Evolutionary conservation across 2,329 filamentous ascomycete species (phyloP).

Genomic region (Tolypocladium tundrense): DNA sequence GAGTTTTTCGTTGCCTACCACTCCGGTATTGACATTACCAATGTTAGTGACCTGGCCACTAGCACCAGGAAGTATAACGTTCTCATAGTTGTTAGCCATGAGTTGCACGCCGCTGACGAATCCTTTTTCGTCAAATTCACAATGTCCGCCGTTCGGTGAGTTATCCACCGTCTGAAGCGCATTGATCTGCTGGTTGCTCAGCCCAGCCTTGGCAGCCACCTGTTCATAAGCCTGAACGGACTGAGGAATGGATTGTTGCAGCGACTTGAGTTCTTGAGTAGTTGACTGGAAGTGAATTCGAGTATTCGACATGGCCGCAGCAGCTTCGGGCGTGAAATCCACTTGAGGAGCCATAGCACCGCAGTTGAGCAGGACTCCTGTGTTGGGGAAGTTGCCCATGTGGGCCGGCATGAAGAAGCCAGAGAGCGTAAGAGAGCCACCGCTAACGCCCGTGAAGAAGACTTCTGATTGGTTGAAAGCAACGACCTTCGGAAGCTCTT

Average conservation of each 20-base stretch:
- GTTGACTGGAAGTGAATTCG: constrained; percentile 48
- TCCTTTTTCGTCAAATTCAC: constrained; percentile 43
- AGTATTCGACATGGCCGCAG: constrained; percentile 31
- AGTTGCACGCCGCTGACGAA: constrained; percentile 48
- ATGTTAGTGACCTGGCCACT: constrained; percentile 39
- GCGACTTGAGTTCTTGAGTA: constrained; percentile 34
- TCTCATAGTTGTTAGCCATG: constrained; percentile 41
- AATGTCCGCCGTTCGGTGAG: constrained; percentile 44
- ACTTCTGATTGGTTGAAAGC: constrained; percentile 42
- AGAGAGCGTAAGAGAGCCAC: constrained; percentile 40
- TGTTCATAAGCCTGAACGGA: constrained; percentile 41
- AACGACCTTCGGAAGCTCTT: constrained; percentile 39
- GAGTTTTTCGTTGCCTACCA: constrained; percentile 5
- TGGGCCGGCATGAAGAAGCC: constrained; percentile 50
- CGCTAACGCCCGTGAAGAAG: constrained; percentile 48
- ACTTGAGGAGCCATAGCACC: constrained; percentile 45
- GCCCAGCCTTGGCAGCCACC: constrained; percentile 30
- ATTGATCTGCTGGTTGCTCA: constrained; percentile 33
- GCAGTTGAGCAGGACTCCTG: constrained; percentile 45
- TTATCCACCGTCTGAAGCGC: constrained; percentile 47
- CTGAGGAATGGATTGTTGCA: constrained; percentile 40
- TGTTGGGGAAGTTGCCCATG: constrained; percentile 37
- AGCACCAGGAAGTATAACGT: constrained; percentile 39
- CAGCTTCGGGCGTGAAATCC: constrained; percentile 28
- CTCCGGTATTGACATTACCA: constrained; percentile 33